phyloP scores from a whole-genome alignment of 169 alveolate species.

The Cryptosporidium felis region DNA sequence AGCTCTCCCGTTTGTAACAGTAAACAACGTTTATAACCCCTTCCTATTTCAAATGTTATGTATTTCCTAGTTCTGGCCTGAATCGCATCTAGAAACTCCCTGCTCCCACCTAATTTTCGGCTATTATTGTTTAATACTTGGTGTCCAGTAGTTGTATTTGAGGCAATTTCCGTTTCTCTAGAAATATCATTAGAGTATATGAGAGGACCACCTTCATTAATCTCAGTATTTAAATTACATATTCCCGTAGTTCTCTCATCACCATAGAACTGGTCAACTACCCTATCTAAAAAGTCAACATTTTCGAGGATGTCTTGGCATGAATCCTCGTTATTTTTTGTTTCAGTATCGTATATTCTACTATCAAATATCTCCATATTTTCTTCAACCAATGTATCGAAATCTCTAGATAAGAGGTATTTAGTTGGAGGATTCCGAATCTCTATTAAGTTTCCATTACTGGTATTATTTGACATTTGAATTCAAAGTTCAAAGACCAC shows the following conservation, averaged over 20 bases:
- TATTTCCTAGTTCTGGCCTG: constrained; percentile 67
- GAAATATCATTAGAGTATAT: constrained; percentile 1
- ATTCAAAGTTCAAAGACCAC: background rate
- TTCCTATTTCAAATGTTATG: constrained; percentile 61
- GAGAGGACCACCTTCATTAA: constrained; percentile 30
- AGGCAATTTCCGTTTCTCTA: constrained; percentile 9
- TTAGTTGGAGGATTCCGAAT: background rate
- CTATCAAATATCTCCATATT: constrained; percentile 63
- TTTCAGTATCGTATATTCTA: constrained; percentile 58
- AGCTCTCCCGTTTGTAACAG: constrained; percentile 61
- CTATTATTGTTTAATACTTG: background rate
- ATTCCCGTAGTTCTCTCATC: constrained; percentile 36
- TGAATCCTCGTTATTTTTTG: constrained; percentile 27
- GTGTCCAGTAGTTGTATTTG: constrained; percentile 17
- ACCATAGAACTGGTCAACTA: constrained; percentile 65
- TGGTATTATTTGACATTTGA: constrained; percentile 10
- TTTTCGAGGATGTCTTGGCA: background rate
- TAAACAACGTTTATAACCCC: constrained; percentile 64
- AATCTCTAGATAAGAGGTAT: constrained; percentile 13
- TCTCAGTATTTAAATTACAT: constrained; percentile 1
- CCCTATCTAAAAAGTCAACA: constrained; percentile 62
- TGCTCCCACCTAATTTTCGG: constrained; percentile 56
- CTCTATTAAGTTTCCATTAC: background rate
- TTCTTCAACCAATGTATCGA: constrained; percentile 59
- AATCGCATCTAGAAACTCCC: constrained; percentile 52